Evolutionary conservation across 1,284 basidiomycete genomes (phyloP), one percentile per base, ranked within the genome.

Genomic region (Cryptococcus deneoformans): DNA sequence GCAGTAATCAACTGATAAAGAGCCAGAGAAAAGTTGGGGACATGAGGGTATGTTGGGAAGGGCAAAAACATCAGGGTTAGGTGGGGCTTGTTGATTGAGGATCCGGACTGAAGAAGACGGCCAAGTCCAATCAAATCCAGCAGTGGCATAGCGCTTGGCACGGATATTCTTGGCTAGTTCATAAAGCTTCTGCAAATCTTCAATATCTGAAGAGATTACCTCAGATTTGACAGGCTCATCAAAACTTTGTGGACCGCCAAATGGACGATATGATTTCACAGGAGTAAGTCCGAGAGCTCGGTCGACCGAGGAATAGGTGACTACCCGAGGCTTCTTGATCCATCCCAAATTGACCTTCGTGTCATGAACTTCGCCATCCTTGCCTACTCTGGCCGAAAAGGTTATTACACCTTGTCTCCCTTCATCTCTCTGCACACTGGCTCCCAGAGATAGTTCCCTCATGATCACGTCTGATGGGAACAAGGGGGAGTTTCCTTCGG

Each of bases 361-460:
- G 52, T 95, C 90, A 12, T 84, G 63, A 40, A 96, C 82, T 7
- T 86, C 80, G 0, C 91, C 94, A 0, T 72, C 61, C 0, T 73
- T 63, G 61, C 87, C 82, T 16, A 98, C 63, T 61, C 87, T 86
- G 47, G 84, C 82, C 61, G 91, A 94, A 78, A 98, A 93, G 0
- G 90, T 88, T 65, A 99, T 70, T 1, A 87, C 87, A 6, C 81
- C 82, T 57, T 76, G 77, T 29, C 12, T 61, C 52, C n/a, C 70
- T 61, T 55, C 53, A 35, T 59, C 55, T 46, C 53, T 46, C 14
- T 55, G 38, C 5, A 59, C 65, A 54, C 79, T 79, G 44, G 79
- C 75, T 8, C 86, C 86, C 35, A 94, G 80, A 58, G 82, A 83
- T 53, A 87, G 80, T 54, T 81, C 76, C 7, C 79, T 70, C 52